A percentile compares a stretch with the other conserved stretches of the same genome.
Conservation (phyloP, 257 asterid genomes). For the Cynanchum wilfordii region DNA sequence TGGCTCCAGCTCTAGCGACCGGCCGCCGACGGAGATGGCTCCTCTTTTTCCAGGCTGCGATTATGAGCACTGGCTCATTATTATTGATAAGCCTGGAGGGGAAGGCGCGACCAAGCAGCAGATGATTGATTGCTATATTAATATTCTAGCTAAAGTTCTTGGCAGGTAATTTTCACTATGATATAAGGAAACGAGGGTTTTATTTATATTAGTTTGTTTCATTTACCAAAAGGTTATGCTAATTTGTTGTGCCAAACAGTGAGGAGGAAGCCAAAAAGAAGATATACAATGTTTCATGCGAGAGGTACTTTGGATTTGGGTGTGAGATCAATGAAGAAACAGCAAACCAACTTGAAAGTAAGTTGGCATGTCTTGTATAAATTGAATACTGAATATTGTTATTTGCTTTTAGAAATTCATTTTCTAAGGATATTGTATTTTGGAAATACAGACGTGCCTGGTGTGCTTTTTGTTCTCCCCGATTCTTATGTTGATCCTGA, state of each 20-base stretch:
- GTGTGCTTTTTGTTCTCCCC: constrained; percentile 92
- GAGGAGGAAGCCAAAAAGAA: constrained; percentile 92
- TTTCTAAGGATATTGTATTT: not conserved
- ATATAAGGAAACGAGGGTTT: not conserved
- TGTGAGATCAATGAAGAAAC: constrained; percentile 97
- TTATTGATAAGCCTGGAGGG: constrained; percentile 97
- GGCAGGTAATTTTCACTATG: constrained; percentile 48
- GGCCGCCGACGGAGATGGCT: constrained; percentile 93
- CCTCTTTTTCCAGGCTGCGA: constrained; percentile 97
- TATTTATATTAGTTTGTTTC: not conserved
- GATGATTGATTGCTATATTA: constrained; percentile 82
- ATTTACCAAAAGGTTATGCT: not conserved
- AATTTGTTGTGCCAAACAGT: constrained; percentile 20
- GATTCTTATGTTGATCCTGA: constrained; percentile 98
- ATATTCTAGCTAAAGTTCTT: constrained; percentile 75
- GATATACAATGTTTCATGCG: constrained; percentile 90
- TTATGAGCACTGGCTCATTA: constrained; percentile 95
- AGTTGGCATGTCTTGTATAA: not conserved
- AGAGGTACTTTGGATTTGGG: constrained; percentile 91
- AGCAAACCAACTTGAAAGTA: constrained; percentile 95
- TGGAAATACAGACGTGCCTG: constrained; percentile 63
- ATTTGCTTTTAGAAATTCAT: not conserved
- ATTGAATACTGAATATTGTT: not conserved
- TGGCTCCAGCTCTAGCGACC: constrained; percentile 75
- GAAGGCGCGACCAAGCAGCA: constrained; percentile 89